Conservation (phyloP, 139 green algal species). For the Chlamydomonas urium region DNA sequence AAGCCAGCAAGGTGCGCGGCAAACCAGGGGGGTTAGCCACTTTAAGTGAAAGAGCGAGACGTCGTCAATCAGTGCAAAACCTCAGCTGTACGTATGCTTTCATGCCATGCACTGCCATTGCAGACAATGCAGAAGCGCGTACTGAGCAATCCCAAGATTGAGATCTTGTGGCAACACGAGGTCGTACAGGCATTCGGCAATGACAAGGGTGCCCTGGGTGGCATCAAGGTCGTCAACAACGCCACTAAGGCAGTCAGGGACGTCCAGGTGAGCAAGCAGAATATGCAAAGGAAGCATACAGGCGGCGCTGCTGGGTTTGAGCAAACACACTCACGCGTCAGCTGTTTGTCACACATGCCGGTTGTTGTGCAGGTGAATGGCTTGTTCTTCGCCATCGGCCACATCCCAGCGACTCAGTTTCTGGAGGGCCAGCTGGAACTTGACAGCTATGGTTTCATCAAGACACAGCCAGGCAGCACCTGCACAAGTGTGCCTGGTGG, state of each 20-base stretch:
- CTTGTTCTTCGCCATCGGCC: conserved; percentile 91
- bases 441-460: conserved; percentile 57
- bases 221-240: conserved; percentile 17
- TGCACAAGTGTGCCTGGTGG: conserved; percentile 46
- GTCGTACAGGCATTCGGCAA: conserved; percentile 68
- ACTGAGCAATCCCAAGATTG: conserved; percentile 76
- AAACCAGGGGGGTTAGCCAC: background rate
- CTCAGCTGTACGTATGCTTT: no score
- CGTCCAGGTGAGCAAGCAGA: background rate
- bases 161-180: conserved; percentile 62
- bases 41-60: background rate
- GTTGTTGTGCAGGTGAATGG: conserved; percentile 56
- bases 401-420: conserved; percentile 77
- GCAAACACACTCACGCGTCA: no score
- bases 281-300: background rate
- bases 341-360: no score
- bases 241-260: conserved; percentile 35
- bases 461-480: conserved; percentile 48
- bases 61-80: conserved; percentile 7
- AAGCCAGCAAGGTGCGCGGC: conserved; percentile 64
- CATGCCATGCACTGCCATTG: background rate
- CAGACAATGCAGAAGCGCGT: conserved; percentile 51
- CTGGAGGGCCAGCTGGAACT: conserved; percentile 64
- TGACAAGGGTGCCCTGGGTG: conserved; percentile 51
- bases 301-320: no score